Evolutionary conservation across 176 grass and related monocot genomes (phyloP).

Genomic region (Oryza coarctata): DNA sequence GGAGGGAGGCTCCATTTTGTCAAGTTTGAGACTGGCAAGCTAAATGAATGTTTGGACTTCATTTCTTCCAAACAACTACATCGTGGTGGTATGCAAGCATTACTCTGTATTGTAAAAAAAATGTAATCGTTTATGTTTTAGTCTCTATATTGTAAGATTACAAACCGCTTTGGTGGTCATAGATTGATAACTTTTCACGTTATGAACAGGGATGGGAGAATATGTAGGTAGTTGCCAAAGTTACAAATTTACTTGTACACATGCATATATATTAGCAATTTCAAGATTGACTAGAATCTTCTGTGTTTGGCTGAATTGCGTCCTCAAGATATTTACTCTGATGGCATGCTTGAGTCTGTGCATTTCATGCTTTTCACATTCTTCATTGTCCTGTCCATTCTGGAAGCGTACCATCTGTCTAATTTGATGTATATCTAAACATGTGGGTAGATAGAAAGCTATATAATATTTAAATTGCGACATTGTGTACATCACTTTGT

Average conservation of each 20-base stretch:
- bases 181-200: background rate
- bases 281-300: background rate
- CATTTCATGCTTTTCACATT: background rate
- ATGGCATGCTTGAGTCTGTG: background rate
- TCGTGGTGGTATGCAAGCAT: conserved; percentile 69
- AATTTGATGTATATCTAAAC: background rate
- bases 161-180: background rate
- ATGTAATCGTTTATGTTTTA: background rate
- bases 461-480: background rate
- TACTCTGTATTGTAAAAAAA: background rate
- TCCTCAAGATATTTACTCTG: conserved; percentile 9
- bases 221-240: background rate
- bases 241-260: background rate
- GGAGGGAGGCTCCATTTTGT: conserved; percentile 98
- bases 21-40: conserved; percentile 89
- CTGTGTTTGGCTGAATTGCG: background rate
- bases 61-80: conserved; percentile 98
- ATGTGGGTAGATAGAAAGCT: background rate
- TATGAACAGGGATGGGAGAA: background rate
- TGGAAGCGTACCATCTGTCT: background rate
- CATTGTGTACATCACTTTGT: background rate
- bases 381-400: background rate
- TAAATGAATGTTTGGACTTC: conserved; percentile 91
- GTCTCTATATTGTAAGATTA: background rate
- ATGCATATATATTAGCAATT: conserved; percentile 4